phyloP scores from a whole-genome alignment of 2,329 filamentous ascomycete species.

The Dactylellina drechsleri region DNA sequence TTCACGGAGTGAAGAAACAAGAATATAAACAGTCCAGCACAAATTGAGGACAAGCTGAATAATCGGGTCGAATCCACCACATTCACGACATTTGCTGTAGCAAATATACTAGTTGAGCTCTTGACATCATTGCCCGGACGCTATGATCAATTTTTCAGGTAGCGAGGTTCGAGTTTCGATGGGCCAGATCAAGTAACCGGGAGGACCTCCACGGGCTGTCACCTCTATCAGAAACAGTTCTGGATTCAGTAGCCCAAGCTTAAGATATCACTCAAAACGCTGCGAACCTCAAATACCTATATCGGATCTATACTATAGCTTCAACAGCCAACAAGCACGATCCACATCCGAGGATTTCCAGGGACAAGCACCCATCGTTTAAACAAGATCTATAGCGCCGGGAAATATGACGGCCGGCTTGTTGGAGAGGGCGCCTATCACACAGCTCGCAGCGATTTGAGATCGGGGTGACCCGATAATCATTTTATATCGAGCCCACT shows the following conservation, averaged over 20 bases:
- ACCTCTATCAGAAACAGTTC: slow-evolving; percentile 46
- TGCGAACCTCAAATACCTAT: slow-evolving; percentile 20
- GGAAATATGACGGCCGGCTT: slow-evolving; percentile 21
- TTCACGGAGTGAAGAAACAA: slow-evolving; percentile 50
- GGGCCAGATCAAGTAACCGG: background rate
- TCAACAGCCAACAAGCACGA: background rate
- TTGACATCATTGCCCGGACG: slow-evolving; percentile 37
- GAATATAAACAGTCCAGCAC: background rate
- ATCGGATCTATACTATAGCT: slow-evolving; percentile 10
- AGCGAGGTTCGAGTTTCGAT: slow-evolving; percentile 23
- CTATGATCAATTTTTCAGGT: slow-evolving; percentile 14
- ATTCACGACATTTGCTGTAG: slow-evolving; percentile 8
- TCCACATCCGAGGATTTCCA: slow-evolving; percentile 37
- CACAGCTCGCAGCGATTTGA: background rate
- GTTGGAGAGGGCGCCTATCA: slow-evolving; percentile 38
- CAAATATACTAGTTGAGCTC: slow-evolving; percentile 18
- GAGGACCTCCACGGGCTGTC: slow-evolving; percentile 13
- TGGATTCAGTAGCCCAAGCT: slow-evolving; percentile 20
- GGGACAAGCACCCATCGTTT: slow-evolving; percentile 28
- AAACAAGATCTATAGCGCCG: slow-evolving; percentile 25
- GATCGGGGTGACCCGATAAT: slow-evolving; percentile 32
- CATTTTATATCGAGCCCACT: slow-evolving; percentile 29
- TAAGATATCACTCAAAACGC: slow-evolving; percentile 28
- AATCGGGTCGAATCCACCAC: too few relatives aligned
- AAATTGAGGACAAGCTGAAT: background rate